Percentiles rank a stretch among this genome's conserved stretches.
Evolutionary conservation across 1,284 basidiomycete genomes (phyloP).

Genomic region (Ustilago vetiveriae): DNA sequence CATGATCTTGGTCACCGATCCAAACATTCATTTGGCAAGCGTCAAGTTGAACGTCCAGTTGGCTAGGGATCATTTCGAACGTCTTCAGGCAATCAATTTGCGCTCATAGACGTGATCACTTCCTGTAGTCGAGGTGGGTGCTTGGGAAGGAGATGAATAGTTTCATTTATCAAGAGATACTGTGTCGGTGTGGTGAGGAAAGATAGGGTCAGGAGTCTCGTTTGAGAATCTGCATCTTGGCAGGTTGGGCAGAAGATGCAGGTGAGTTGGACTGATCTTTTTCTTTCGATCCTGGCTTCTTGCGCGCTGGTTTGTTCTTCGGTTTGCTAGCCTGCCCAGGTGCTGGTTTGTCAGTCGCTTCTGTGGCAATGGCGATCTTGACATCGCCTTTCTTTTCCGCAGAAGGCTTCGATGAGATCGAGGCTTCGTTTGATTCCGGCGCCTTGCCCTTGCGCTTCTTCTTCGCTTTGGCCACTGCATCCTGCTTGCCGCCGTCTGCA

Average conservation of each 20-base stretch:
- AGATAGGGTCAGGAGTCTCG: too few relatives aligned
- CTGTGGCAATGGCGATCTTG: neutral
- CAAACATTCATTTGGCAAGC: constrained; percentile 83
- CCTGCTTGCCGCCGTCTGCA: neutral
- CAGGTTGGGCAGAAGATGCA: neutral
- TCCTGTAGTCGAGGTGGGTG: too few relatives aligned
- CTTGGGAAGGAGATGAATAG: neutral
- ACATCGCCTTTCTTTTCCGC: constrained; percentile 9
- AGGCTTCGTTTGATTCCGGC: neutral
- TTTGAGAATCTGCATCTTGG: constrained; percentile 33
- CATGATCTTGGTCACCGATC: constrained; percentile 85
- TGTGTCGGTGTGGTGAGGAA: too few relatives aligned
- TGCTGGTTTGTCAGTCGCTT: neutral
- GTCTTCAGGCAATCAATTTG: constrained; percentile 63
- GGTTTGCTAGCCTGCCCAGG: neutral
- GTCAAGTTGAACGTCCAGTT: constrained; percentile 83
- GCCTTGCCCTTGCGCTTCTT: constrained; percentile 16
- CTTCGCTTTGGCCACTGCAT: constrained; percentile 1
- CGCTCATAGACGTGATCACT: constrained; percentile 1
- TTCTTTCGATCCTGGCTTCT: constrained; percentile 4
- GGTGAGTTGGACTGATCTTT: constrained; percentile 1
- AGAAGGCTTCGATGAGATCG: neutral
- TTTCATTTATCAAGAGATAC: neutral
- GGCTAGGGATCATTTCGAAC: constrained; percentile 79
- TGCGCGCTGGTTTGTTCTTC: constrained; percentile 2